phyloP scores from a whole-genome alignment of 116 monocot species.

The Dioscorea cayenensis region DNA sequence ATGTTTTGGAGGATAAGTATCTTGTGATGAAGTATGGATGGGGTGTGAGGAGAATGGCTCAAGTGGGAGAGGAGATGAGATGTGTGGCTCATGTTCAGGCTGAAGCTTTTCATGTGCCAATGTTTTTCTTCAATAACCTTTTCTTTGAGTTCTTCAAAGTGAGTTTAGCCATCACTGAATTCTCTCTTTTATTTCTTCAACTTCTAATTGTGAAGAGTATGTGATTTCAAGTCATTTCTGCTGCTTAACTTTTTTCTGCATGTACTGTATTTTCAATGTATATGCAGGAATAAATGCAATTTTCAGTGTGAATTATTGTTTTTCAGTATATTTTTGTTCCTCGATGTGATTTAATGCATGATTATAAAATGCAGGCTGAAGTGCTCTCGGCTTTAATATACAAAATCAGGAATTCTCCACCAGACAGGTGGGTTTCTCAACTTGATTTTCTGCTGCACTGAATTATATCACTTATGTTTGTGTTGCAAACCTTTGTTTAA shows the following conservation, averaged over 20 bases:
- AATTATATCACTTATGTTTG: not conserved
- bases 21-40: slow-evolving; percentile 63
- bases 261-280: not conserved
- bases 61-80: slow-evolving; percentile 62
- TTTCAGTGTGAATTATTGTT: too few relatives aligned
- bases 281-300: too few relatives aligned
- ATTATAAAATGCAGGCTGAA: slow-evolving; percentile 56
- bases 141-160: slow-evolving; percentile 75
- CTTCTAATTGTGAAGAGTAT: not conserved
- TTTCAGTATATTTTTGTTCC: too few relatives aligned
- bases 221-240: not conserved
- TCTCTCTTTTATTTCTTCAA: not conserved
- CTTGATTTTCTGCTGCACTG: not conserved
- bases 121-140: slow-evolving; percentile 57
- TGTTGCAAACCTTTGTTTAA: too few relatives aligned
- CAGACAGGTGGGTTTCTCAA: slow-evolving; percentile 54
- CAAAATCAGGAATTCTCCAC: slow-evolving; percentile 58
- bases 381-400: slow-evolving; percentile 80
- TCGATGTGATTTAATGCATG: not conserved
- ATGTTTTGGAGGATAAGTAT: slow-evolving; percentile 13
- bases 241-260: not conserved
- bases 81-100: slow-evolving; percentile 74
- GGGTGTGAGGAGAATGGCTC: slow-evolving; percentile 71
- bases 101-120: slow-evolving; percentile 82
- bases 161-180: not conserved